Evolutionary conservation across 1,284 basidiomycete genomes (phyloP).

Genomic region (Coriolopsis trogii): DNA sequence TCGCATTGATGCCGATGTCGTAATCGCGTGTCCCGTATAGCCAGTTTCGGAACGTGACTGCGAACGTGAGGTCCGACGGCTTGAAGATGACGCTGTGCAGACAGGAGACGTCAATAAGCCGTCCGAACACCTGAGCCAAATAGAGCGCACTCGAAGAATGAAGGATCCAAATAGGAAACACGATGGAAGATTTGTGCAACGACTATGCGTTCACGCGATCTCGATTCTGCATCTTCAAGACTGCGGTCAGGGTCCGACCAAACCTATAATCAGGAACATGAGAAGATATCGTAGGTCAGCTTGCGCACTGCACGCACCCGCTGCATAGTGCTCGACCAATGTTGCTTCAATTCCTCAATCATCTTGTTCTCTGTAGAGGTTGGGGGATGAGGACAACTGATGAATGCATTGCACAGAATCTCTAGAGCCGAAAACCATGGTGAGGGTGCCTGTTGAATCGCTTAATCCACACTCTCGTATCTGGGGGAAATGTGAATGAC

Average conservation of each 20-base stretch:
- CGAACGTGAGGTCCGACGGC: conserved; percentile 8
- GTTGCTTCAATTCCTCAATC: conserved; percentile 5
- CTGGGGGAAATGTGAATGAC: neutral
- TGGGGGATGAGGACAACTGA: neutral
- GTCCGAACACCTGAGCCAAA: neutral
- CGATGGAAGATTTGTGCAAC: neutral
- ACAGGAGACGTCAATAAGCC: too few relatives aligned
- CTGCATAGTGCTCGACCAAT: conserved; percentile 5
- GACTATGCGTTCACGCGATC: conserved; percentile 1
- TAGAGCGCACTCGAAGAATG: conserved; percentile 5
- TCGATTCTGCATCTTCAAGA: neutral
- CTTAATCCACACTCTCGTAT: neutral
- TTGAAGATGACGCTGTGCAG: conserved; percentile 10
- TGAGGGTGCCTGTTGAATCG: neutral
- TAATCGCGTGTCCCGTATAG: neutral
- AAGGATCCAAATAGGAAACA: conserved; percentile 1
- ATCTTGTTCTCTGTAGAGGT: conserved; percentile 1
- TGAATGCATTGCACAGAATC: conserved; percentile 4
- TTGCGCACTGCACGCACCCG: neutral
- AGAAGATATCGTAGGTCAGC: neutral
- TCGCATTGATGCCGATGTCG: neutral
- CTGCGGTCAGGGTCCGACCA: conserved; percentile 9
- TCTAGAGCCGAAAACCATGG: conserved; percentile 6
- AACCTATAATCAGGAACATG: neutral
- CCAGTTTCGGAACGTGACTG: conserved; percentile 14